Base-by-base conservation (phyloP, 139 green algal species). In the Auxenochlorella pyrenoidosa region DNA sequence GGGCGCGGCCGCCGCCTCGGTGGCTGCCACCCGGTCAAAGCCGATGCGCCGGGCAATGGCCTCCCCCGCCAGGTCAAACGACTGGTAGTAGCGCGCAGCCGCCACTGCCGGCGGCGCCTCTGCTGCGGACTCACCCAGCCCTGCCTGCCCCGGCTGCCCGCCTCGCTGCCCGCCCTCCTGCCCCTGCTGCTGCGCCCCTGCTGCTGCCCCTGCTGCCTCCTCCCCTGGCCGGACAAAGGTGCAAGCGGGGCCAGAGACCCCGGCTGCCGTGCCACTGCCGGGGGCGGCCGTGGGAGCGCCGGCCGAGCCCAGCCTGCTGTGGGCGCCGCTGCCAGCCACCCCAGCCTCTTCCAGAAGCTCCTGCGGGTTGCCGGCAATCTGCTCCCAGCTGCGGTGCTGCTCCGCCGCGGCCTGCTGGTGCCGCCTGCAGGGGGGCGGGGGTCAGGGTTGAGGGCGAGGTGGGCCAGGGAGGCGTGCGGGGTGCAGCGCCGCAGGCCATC, bases 31-130 rank as follows among this genome's bases (percentile, higher is more conserved):
- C 0, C 70, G 84, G 10, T 76, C 41, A 34, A 94, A 86, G 21
- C 92, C 93, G 8, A 94, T 89, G 12, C 91, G 78, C 16, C 92
- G 81, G 0, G 91, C 72, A 38, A 96, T 91, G 34, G 75, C 85
- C 73, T 96, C 93, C 0, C 93, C 93, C 19, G 71, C 70, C 91
- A 85, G n/a, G 38, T 81, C 72, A 72, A 82, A 87, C 0, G 71
- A 88, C 18, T 66, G 18, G 22, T 63, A 79, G n/a, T 65, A 79
- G 44, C 66, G 65, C 4, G 66, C 34, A 0, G 65, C 66, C 19
- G 82, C 66, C 43, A 68, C 82, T 13, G 59, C 65, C 2, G 36
- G 34, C 58, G 54, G 58, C 34, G 36, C 30, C 79, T 60, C 60
- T 28, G 26, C 38, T 13, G 47, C 1, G 24, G 63, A 24, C 38